A percentile compares a stretch with the other conserved stretches of the same genome.
These are phyloP conservation scores for Russula dissimulans DNA, from an alignment of 768 basidiomycete genomes.

Conservation along the genomic window DNA sequence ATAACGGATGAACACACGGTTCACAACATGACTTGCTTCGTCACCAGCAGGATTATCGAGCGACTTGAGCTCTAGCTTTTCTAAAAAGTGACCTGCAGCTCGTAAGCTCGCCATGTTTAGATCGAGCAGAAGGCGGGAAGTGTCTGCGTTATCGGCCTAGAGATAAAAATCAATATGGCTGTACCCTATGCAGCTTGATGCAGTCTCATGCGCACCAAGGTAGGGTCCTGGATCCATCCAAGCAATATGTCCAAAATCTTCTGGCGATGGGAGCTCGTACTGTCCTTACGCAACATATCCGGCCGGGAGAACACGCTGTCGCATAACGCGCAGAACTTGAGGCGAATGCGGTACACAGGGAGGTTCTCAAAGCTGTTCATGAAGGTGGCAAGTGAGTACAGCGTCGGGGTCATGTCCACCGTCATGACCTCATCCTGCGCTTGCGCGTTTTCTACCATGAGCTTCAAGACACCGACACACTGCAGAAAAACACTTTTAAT, in stretches of 20 bases:
- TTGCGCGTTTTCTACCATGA: slow-evolving; percentile 66
- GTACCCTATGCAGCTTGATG: not conserved
- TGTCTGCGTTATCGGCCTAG: slow-evolving; percentile 31
- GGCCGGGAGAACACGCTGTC: slow-evolving; percentile 57
- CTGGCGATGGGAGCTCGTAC: slow-evolving; percentile 49
- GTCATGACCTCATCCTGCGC: slow-evolving; percentile 47
- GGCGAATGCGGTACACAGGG: slow-evolving; percentile 52
- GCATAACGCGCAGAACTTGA: slow-evolving; percentile 66
- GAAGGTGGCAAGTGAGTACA: slow-evolving; percentile 49
- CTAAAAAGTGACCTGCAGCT: slow-evolving; percentile 66
- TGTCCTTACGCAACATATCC: slow-evolving; percentile 61
- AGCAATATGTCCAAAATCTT: slow-evolving; percentile 66
- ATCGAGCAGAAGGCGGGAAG: slow-evolving; percentile 41
- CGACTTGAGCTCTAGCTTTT: slow-evolving; percentile 59
- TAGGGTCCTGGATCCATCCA: slow-evolving; percentile 62
- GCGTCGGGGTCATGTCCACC: slow-evolving; percentile 30
- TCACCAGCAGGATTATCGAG: slow-evolving; percentile 49
- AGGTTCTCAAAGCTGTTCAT: slow-evolving; percentile 52
- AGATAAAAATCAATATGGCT: not conserved
- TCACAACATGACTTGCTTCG: slow-evolving; percentile 59
- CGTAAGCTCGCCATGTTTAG: slow-evolving; percentile 66
- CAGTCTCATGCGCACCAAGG: slow-evolving; percentile 33
- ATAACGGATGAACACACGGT: slow-evolving; percentile 74
- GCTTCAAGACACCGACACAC: slow-evolving; percentile 67
- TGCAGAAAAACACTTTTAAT: slow-evolving; percentile 25